Base-by-base conservation (phyloP, 129 eudicot genomes). In the Sambucus nigra region DNA sequence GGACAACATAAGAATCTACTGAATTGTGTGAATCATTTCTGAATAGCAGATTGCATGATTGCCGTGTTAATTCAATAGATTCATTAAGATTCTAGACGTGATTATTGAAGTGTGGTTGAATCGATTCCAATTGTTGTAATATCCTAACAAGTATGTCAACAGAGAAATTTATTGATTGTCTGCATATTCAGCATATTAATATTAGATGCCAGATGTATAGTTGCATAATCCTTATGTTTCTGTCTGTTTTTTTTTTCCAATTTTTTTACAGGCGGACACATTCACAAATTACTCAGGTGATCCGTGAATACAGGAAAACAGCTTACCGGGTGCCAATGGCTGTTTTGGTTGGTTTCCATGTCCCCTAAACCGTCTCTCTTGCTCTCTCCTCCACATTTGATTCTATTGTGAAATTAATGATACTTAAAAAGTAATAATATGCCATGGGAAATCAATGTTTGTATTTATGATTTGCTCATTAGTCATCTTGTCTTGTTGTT, bases 291-390 rank as follows among this genome's bases (percentile, higher is more conserved):
- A 66, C 72, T 73, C 98, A 91, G 71, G 95, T 85, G 55, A 68
- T 85, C 13, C 76, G 86, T 5, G 98, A 91, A 69, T 91, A 79
- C 66, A 73, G 70, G 70, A 91, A 91, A 69, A 91, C 95, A 55
- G 33, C 75, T 63, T 91, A 91, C 39, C 76, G 85, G 63, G 84
- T 81, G 58, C 87, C 98, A 33, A 91, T 91, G 98, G 86, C 95
- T 45, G 79, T 91, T 61, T 66, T 89, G 95, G 98, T 89, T 63
- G 7, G 83, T 59, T 61, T 25, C 18, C 50, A 7, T 57, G 40
- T 24, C 32, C 23, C 21, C 24, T 22, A 35, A 40, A 26, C 50
- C n/a, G 38, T 2, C 21, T 18, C 6, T 56, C n/a, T 35, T 4
- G 18, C 0, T 55, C 5, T 20, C 16, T 47, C 48, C 2, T 23